Conservation (phyloP, 371 early-diverging fungal species). For the Syncephalastrum sp. region DNA sequence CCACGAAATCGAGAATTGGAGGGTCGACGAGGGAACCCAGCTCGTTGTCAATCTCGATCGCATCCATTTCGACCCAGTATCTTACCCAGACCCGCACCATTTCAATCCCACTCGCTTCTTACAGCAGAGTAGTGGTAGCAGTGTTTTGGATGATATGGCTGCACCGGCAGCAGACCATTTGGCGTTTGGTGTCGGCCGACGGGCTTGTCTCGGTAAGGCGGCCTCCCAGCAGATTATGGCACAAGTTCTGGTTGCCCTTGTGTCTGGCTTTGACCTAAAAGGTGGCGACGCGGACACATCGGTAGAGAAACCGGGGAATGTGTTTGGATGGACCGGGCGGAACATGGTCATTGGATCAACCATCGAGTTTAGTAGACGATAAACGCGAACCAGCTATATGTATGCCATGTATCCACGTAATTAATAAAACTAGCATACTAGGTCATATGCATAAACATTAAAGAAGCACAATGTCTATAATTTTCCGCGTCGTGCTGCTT, state of each 20-base stretch:
- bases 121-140: constrained; percentile 1
- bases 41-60: constrained; percentile 36
- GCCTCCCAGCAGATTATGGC: constrained; percentile 11
- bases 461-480: no score
- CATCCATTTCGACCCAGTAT: constrained; percentile 27
- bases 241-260: neutral
- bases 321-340: constrained; percentile 23
- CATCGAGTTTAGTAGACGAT: constrained; percentile 13
- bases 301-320: constrained; percentile 8
- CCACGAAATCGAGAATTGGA: constrained; percentile 29
- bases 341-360: constrained; percentile 15
- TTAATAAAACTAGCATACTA: no score
- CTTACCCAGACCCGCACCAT: constrained; percentile 9
- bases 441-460: no score
- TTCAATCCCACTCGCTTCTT: constrained; percentile 20
- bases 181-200: constrained; percentile 21
- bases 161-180: constrained; percentile 6
- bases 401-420: no score
- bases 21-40: constrained; percentile 28
- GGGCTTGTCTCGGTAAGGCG: constrained; percentile 14
- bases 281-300: constrained; percentile 9
- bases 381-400: neutral
- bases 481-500: no score
- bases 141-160: neutral
- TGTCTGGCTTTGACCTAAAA: constrained; percentile 5